A percentile compares a stretch with the other conserved stretches of the same genome.
Conservation (phyloP, 2,329 filamentous ascomycete species). For the Fusarium pseudonygamai region DNA sequence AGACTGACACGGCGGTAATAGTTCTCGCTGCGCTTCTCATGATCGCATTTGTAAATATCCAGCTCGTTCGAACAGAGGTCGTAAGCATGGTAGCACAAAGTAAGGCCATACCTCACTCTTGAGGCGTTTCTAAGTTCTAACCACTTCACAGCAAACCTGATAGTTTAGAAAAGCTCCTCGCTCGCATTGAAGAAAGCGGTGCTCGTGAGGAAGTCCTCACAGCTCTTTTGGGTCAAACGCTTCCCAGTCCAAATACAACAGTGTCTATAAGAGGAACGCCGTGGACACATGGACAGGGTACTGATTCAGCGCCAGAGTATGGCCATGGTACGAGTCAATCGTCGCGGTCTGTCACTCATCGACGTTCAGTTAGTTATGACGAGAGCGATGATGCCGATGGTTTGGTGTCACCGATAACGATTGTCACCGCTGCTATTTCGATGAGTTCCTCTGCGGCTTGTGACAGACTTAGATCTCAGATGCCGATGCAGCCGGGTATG, state of each 20-base stretch:
- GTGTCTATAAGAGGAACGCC: slow-evolving; percentile 1
- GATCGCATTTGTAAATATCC: slow-evolving; percentile 12
- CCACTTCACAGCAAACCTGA: background rate
- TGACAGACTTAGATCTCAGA: slow-evolving; percentile 9
- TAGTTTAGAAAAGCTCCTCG: slow-evolving; percentile 3
- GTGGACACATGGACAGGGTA: background rate
- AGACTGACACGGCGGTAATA: background rate
- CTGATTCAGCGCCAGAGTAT: background rate
- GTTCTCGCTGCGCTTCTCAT: slow-evolving; percentile 15
- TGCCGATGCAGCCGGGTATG: slow-evolving; percentile 9
- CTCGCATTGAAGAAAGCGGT: slow-evolving; percentile 18
- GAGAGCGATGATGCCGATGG: background rate
- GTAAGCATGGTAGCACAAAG: slow-evolving; percentile 20
- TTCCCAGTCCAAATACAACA: slow-evolving; percentile 15
- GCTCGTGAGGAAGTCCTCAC: slow-evolving; percentile 1
- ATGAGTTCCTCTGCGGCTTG: slow-evolving; percentile 1
- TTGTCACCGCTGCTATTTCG: slow-evolving; percentile 5
- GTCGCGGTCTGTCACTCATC: background rate
- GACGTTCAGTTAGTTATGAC: background rate
- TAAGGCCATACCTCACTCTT: fast-evolving
- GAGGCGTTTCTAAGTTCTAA: background rate
- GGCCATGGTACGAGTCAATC: background rate
- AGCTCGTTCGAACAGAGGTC: slow-evolving; percentile 8
- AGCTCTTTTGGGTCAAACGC: background rate
- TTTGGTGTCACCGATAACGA: background rate